Conservation (phyloP, 2,329 filamentous ascomycete genomes). For the Fusarium newnesense region DNA sequence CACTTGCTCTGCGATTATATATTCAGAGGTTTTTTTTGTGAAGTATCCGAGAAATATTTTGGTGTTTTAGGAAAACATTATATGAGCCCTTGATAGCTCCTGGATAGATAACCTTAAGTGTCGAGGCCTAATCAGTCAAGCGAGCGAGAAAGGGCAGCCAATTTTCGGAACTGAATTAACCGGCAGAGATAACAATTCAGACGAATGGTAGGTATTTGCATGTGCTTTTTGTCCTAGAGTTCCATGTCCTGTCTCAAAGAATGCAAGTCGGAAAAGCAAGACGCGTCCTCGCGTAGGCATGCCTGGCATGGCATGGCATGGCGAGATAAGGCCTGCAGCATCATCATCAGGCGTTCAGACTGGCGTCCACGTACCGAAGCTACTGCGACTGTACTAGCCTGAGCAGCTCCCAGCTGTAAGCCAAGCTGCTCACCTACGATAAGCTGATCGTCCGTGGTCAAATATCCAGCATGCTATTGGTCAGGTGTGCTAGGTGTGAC, state of each 20-base stretch:
- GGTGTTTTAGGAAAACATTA: not conserved
- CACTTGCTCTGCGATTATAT: not conserved
- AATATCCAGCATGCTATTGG: slow-evolving; percentile 39
- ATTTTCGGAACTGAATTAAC: slow-evolving; percentile 1
- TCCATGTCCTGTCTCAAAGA: slow-evolving; percentile 22
- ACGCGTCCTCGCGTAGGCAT: slow-evolving; percentile 14
- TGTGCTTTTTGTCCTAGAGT: slow-evolving; percentile 12
- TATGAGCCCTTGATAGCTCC: slow-evolving; percentile 4
- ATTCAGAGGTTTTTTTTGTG: not conserved
- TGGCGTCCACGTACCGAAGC: slow-evolving; percentile 28
- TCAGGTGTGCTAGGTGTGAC: slow-evolving; percentile 12
- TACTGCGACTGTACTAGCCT: slow-evolving; percentile 19
- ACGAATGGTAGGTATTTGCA: slow-evolving; percentile 4
- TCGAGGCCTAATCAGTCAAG: slow-evolving; percentile 15
- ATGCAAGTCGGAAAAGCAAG: slow-evolving; percentile 7
- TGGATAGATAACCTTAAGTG: not conserved
- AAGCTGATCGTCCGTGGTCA: slow-evolving; percentile 34
- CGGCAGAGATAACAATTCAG: slow-evolving; percentile 22
- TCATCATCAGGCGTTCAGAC: slow-evolving; percentile 17
- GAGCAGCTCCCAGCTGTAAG: slow-evolving; percentile 37
- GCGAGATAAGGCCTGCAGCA: slow-evolving; percentile 39
- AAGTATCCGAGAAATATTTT: not conserved
- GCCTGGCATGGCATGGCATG: slow-evolving; percentile 31
- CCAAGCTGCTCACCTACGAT: slow-evolving; percentile 39
- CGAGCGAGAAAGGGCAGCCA: slow-evolving; percentile 13